Conservation (phyloP, 345 rosid species). For the Camelina laxa region DNA sequence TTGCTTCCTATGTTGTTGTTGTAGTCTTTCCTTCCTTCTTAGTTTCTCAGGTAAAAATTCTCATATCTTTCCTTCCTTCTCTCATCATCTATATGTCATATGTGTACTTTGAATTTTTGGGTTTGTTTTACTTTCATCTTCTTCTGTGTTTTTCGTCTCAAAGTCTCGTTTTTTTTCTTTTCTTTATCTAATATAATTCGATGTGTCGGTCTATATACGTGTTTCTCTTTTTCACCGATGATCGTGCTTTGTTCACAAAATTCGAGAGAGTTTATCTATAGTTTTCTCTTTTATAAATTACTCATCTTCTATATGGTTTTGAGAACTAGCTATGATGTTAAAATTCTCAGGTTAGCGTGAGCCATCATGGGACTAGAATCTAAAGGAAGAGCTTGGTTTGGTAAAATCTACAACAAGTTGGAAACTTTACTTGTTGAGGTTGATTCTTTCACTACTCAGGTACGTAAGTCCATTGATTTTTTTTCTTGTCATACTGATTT, state of each 20-base stretch:
- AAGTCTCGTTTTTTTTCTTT: conserved; percentile 18
- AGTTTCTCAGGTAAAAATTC: conserved; percentile 23
- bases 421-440: conserved; percentile 69
- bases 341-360: conserved; percentile 33
- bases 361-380: conserved; percentile 61
- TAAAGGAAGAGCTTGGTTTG: conserved; percentile 65
- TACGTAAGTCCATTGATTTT: background rate
- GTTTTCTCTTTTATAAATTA: background rate
- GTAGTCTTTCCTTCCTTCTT: conserved; percentile 17
- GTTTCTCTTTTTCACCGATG: conserved; percentile 18
- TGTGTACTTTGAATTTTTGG: conserved; percentile 13
- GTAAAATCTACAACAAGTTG: conserved; percentile 67
- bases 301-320: background rate
- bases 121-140: background rate
- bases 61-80: conserved; percentile 9
- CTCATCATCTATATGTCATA: background rate
- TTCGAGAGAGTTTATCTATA: conserved; percentile 18
- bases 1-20: conserved; percentile 1
- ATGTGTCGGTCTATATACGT: background rate
- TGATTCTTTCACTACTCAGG: conserved; percentile 57
- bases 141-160: conserved; percentile 4
- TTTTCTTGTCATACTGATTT: background rate
- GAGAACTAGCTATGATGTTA: background rate
- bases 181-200: conserved; percentile 6
- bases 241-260: conserved; percentile 14